phyloP scores from a whole-genome alignment of 2,329 filamentous ascomycete genomes.

The Curvularia sp. region DNA sequence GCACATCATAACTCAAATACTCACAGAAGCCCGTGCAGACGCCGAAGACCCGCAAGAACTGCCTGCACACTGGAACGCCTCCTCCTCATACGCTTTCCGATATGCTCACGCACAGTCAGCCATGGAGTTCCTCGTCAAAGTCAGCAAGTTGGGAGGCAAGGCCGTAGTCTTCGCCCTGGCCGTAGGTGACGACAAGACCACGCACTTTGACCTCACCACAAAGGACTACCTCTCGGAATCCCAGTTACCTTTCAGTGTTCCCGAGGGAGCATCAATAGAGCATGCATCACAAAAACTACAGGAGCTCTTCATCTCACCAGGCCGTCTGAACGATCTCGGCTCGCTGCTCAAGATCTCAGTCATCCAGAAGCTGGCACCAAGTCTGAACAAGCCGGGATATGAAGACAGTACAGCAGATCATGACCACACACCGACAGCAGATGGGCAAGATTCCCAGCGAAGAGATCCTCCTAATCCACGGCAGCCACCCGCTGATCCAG shows the following conservation, averaged over 20 bases:
- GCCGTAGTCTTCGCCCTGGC: conserved; percentile 83
- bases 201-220: conserved; percentile 75
- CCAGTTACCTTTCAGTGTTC: conserved; percentile 61
- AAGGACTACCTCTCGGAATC: conserved; percentile 76
- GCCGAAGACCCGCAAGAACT: conserved; percentile 67
- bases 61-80: conserved; percentile 80
- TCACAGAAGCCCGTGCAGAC: conserved; percentile 64
- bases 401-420: conserved; percentile 59
- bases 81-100: conserved; percentile 76
- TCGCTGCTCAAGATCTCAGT: conserved; percentile 77
- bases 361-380: conserved; percentile 82
- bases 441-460: conserved; percentile 47
- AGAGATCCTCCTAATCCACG: conserved; percentile 51
- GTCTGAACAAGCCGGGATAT: conserved; percentile 79
- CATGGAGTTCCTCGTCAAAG: conserved; percentile 81
- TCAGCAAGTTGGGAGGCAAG: conserved; percentile 82
- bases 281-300: conserved; percentile 55
- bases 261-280: conserved; percentile 57
- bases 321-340: conserved; percentile 72
- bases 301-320: conserved; percentile 75
- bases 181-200: conserved; percentile 80
- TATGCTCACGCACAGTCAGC: conserved; percentile 87
- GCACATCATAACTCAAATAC: conserved; percentile 32
- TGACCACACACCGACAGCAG: conserved; percentile 49
- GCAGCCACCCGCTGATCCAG: conserved; percentile 60